Conservation (phyloP, 257 asterid genomes). For the Schizonepeta tenuifolia region DNA sequence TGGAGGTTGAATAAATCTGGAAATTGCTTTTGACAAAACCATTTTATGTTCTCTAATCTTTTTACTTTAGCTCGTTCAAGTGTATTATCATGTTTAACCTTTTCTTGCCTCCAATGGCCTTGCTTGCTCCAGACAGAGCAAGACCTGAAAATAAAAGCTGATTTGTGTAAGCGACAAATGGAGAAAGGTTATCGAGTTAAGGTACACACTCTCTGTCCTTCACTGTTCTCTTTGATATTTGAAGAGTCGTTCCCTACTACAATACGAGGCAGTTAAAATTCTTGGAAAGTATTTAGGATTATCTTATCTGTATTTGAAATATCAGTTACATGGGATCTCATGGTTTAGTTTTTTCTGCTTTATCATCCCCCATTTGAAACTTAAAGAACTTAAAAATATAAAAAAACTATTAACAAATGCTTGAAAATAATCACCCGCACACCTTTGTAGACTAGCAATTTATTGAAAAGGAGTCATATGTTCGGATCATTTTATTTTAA, state of each 20-base stretch:
- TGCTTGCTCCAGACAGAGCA: conserved; percentile 54
- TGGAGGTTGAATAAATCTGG: conserved; percentile 2
- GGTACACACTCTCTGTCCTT: conserved; percentile 49
- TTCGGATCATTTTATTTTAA: neutral
- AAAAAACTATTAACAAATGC: neutral
- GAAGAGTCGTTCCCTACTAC: conserved; percentile 6
- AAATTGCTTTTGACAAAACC: conserved; percentile 5
- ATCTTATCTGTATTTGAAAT: conserved; percentile 4
- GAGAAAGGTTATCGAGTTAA: conserved; percentile 84
- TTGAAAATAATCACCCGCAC: neutral
- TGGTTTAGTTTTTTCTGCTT: neutral
- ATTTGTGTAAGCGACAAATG: conserved; percentile 72
- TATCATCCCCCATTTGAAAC: neutral
- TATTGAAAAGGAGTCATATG: neutral
- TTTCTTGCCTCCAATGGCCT: conserved; percentile 25
- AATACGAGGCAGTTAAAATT: conserved; percentile 14
- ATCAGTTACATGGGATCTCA: neutral
- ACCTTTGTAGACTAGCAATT: neutral
- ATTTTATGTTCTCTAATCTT: neutral
- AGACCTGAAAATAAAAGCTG: conserved; percentile 85
- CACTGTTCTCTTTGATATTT: neutral
- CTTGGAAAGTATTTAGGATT: neutral
- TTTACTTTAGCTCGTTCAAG: conserved; percentile 20
- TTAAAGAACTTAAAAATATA: no score
- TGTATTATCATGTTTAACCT: conserved; percentile 17